Evolutionary conservation across 371 early-diverging fungal genomes (phyloP), one percentile per base, ranked within the genome.

Genomic region (Mucor velutinosus): DNA sequence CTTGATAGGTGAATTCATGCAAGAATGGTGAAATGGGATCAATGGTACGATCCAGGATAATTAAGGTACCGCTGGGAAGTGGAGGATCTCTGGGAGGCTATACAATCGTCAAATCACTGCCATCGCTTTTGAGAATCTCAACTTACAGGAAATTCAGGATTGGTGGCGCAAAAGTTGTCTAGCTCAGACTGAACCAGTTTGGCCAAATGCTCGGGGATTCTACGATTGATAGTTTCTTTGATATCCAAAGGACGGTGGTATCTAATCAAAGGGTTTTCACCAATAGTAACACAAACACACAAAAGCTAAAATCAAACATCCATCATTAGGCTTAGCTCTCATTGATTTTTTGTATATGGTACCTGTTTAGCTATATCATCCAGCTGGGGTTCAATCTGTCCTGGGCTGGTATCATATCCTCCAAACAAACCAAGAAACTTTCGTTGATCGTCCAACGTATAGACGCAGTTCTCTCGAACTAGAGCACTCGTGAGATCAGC

Each of bases 1-100:
- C 95, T 78, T 98, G 96, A 68, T 96, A 98, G 0, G 97, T 94
- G 47, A 98, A 94, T 70, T 96, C 94, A 77, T 97, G 98, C 30
- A 97, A 73, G 21, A 97, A 78, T 1, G 99, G 97, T 7, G 95
- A 85, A 58, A 86, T 76, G 37, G 90, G 81, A 78, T 99, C 99
- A 53, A 95, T 82, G 3, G 93, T 89, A 62, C 99, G 92, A 80
- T 99, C 99, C 27, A 95, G 74, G 62, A 99, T 85, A 27, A 98
- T 78, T 30, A 98, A 67, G 27, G 90, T 88, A 51, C 90, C 86
- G n/a, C 90, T 87, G 47, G 86, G 85, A 68, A 87, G 86, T 53
- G 86, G 83, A 39, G 84, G 79, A n/a, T 86, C 84, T 70, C 84
- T 77, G 15, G 85, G 82, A 30, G 85, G 87, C 86, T 89, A 51